A percentile compares a stretch with the other conserved stretches of the same genome.
Evolutionary conservation across 768 basidiomycete species (phyloP).

Genomic region (Psilocybe sp.): DNA sequence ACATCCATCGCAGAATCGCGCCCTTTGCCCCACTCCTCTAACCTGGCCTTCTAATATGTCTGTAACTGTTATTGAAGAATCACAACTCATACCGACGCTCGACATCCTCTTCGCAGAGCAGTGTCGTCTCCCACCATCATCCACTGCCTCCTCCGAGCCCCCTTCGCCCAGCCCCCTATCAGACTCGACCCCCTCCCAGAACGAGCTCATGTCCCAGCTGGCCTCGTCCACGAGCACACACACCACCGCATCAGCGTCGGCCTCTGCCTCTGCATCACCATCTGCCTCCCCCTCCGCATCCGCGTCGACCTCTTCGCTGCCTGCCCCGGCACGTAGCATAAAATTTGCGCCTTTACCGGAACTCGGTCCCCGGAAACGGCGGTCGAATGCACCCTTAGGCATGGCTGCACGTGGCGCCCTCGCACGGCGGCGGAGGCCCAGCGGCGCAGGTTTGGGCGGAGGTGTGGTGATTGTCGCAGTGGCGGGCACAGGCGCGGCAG

Average conservation of each 20-base stretch:
- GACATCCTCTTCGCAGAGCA: conserved; percentile 7
- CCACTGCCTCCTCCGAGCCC: conserved; percentile 13
- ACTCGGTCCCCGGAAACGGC: conserved; percentile 45
- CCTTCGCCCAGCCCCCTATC: conserved; percentile 15
- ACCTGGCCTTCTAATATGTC: too few species aligned
- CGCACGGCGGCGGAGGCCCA: conserved; percentile 28
- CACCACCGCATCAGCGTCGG: neutral
- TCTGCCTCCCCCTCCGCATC: conserved; percentile 12
- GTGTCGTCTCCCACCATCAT: conserved; percentile 11
- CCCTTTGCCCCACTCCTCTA: too few species aligned
- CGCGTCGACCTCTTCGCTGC: conserved; percentile 12
- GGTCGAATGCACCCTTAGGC: conserved; percentile 49
- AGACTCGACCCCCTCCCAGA: conserved; percentile 7
- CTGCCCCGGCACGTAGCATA: conserved; percentile 22
- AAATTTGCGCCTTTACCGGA: conserved; percentile 62
- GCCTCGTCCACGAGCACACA: conserved; percentile 10
- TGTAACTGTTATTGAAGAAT: neutral
- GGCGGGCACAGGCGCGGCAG: conserved; percentile 4
- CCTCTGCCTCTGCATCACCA: neutral
- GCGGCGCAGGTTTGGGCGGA: neutral
- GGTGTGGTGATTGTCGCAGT: neutral
- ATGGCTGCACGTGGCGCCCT: conserved; percentile 48
- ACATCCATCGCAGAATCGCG: too few species aligned
- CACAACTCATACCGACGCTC: conserved; percentile 1
- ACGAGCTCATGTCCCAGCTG: conserved; percentile 3